These are phyloP conservation scores for Rhamnella rubrinervis DNA, from an alignment of 331 rosid genomes.

Conservation along the genomic window DNA sequence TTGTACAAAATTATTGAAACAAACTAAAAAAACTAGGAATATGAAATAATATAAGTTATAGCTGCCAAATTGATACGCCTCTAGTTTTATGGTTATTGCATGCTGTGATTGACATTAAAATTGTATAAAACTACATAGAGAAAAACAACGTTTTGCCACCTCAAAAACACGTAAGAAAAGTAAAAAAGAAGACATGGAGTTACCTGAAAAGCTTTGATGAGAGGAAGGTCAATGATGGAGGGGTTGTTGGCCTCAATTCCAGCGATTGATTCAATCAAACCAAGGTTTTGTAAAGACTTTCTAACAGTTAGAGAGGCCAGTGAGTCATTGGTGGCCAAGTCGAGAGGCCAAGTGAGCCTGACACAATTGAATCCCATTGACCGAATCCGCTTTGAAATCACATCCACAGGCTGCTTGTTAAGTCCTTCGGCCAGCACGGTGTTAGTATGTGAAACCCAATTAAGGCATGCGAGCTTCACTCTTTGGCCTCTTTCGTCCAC, in stretches of 20 bases:
- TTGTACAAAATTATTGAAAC: too few species aligned
- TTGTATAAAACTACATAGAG: too few species aligned
- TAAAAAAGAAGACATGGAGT: too few species aligned
- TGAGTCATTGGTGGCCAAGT: constrained; percentile 54
- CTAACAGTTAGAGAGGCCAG: constrained; percentile 65
- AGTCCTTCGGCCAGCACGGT: constrained; percentile 80
- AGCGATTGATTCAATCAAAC: constrained; percentile 49
- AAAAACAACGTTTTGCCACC: too few species aligned
- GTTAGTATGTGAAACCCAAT: constrained; percentile 84
- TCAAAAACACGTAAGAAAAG: too few species aligned
- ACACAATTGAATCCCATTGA: constrained; percentile 90
- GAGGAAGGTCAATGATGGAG: constrained; percentile 65
- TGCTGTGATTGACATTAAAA: too few species aligned
- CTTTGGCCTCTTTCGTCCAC: constrained; percentile 57
- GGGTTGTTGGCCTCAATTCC: constrained; percentile 83
- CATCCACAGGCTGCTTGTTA: constrained; percentile 67
- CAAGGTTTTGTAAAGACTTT: constrained; percentile 63
- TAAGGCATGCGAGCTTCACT: constrained; percentile 84
- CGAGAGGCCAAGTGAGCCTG: constrained; percentile 84
- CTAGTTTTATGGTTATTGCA: too few species aligned
- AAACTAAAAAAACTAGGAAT: too few species aligned
- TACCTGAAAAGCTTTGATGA: constrained; percentile 80
- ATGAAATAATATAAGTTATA: too few species aligned
- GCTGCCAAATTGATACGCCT: too few species aligned
- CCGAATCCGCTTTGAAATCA: constrained; percentile 41